Evolutionary conservation across 352 stramenopile species (phyloP), one percentile per base, ranked within the genome.

Genomic region (Globisporangium lucens): DNA sequence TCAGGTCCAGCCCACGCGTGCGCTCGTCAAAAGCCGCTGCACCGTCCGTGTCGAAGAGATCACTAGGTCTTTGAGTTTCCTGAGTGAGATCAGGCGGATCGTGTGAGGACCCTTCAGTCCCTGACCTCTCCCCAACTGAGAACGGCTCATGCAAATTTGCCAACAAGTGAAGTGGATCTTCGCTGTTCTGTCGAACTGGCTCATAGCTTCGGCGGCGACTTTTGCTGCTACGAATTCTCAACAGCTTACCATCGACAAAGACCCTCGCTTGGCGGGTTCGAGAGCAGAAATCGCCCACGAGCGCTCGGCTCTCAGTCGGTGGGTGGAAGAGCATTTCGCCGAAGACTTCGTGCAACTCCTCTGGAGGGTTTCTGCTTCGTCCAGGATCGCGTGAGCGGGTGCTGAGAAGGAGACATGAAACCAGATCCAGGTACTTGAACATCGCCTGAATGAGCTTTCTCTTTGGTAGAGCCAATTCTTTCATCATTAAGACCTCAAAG

Each of bases 1-100:
- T 58, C 20, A 69, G 43, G 24, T 69, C 20, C 27, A 69, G 33
- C 36, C 38, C 61, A 27, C 38, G 4, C 9, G 43, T 22, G 35
- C 22, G 12, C 46, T 24, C 29, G 4, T n/a, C 22, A 7, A 9
- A 12, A 33, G 20, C 15, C 46, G 13, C 12, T 41, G 51, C 15
- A 9, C 38, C 24, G 13, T 10, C 12, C 36, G 7, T 17, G 20
- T 47, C 38, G 4, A 47, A 47, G 15, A 8, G 38, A 20, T 2
- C 13, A n/a, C 13, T 13, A 47, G 38, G 20, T 24, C 24, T 24
- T 24, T 24, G 24, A 3, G 38, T 20, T 47, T 20, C 38, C 4
- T 47, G 13, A 13, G 13, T 20, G 38, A 8, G 38, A n/a, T 17
- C 13, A 47, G 13, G 13, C 13, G 15, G 38, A 17, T 47, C 4